Conservation (phyloP, 495 filamentous ascomycete species). For the Pseudotulostoma volvatum region DNA sequence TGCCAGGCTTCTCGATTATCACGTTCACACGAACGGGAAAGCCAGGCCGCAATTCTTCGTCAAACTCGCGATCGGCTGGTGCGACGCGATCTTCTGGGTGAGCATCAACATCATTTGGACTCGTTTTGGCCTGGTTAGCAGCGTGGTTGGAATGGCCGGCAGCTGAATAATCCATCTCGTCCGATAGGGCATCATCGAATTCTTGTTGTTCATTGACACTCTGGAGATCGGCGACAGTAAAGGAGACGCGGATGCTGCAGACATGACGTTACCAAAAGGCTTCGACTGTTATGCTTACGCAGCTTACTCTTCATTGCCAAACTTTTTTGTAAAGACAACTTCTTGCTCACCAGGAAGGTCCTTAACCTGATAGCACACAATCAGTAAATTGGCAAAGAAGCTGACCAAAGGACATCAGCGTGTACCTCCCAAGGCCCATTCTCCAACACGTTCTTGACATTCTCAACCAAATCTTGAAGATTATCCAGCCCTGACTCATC, state of each 20-base stretch:
- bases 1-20: constrained; percentile 65
- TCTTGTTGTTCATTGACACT: constrained; percentile 46
- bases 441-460: constrained; percentile 60
- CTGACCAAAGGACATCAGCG: constrained; percentile 50
- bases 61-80: constrained; percentile 40
- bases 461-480: constrained; percentile 42
- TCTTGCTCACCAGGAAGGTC: constrained; percentile 75
- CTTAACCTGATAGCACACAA: constrained; percentile 47
- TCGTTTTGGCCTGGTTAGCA: constrained; percentile 31
- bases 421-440: constrained; percentile 47
- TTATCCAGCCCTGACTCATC: constrained; percentile 24
- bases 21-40: constrained; percentile 78
- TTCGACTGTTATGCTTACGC: neutral
- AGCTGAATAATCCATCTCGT: constrained; percentile 36
- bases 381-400: constrained; percentile 51
- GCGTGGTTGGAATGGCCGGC: constrained; percentile 37
- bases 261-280: neutral
- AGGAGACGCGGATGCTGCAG: constrained; percentile 69
- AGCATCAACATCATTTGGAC: constrained; percentile 33
- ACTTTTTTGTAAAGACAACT: constrained; percentile 65
- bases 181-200: constrained; percentile 27
- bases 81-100: constrained; percentile 42
- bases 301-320: constrained; percentile 72
- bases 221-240: constrained; percentile 85
- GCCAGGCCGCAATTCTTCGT: constrained; percentile 31